Evolutionary conservation across 1,284 basidiomycete genomes (phyloP), one percentile per base, ranked within the genome.

Genomic region (Sporisorium scitamineum): DNA sequence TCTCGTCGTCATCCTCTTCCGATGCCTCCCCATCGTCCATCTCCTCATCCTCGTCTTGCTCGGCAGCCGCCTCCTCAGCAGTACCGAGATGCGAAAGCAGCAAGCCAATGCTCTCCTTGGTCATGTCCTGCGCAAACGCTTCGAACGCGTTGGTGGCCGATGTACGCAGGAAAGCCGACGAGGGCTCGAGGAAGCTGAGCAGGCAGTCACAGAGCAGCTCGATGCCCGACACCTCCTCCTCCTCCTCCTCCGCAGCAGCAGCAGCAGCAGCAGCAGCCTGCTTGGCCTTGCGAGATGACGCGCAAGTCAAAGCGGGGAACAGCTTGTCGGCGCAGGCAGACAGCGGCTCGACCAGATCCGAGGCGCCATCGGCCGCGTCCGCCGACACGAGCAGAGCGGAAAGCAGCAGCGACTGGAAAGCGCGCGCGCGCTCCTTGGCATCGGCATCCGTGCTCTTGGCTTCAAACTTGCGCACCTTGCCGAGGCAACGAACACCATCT

Each of bases 151-250:
- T 90, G 68, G 92, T 94, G 9, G 92, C 92, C 22, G 94, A 88
- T 0, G 90, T 89, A 24, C 94, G 91, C 85, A 94, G 89, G 86
- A 94, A 96, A 39, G 91, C 90, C 11, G 92, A 93, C 2, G 92
- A 91, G 69, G 92, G 90, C 84, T 98, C 95, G 54, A 99, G 87
- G 82, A 94, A 91, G 9, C 93, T 93, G 62, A 98, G 92, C 64
- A 98, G 90, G 26, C 90, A 89, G 82, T 98, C 95, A 53, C 95
- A 91, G 41, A 98, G 88, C 34, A 94, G 86, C 79, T 97, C 94
- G 56, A 95, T 90, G 1, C 93, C 91, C 45, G 89, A 86, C 22
- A 87, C 87, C 27, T 87, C 87, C 5, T 69, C 87, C 11, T 86
- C 85, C 22, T 86, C 88, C 0, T 86, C 80, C 32, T 8, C 32